These are phyloP conservation scores for Gossypium aridum DNA, from an alignment of 441 rosid species.

Conservation along the genomic window DNA sequence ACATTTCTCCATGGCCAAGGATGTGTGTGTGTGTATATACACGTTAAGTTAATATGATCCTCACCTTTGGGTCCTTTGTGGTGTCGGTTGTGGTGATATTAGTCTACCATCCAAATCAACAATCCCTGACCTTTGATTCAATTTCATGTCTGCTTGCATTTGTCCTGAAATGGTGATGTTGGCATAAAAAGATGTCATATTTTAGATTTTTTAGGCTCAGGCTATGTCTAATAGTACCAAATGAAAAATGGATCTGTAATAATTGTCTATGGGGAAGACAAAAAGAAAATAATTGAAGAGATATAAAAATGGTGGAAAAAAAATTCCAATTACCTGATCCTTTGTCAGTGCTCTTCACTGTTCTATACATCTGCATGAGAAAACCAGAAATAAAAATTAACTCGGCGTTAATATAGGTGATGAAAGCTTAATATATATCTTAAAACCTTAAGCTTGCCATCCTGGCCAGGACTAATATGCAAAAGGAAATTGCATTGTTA, in stretches of 20 bases:
- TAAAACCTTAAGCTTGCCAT: no score
- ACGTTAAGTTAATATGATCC: not conserved
- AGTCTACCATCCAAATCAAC: conserved; percentile 23
- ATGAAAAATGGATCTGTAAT: not conserved
- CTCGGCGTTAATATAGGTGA: no score
- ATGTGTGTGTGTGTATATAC: conserved; percentile 19
- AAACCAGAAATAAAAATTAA: not conserved
- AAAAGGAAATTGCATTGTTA: conserved; percentile 19
- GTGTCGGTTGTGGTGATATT: conserved; percentile 16
- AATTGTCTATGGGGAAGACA: not conserved
- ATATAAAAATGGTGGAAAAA: conserved; percentile 3
- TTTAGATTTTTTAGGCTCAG: not conserved
- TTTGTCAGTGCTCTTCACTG: conserved; percentile 96
- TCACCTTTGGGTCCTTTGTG: conserved; percentile 24
- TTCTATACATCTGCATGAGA: conserved; percentile 95
- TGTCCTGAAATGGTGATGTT: conserved; percentile 25
- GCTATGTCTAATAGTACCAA: conserved; percentile 14
- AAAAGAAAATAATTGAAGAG: conserved; percentile 15
- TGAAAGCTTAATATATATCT: no score
- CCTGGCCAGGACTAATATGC: not conserved
- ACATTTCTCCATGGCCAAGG: conserved; percentile 9
- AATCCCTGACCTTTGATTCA: conserved; percentile 29
- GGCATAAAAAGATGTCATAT: conserved; percentile 8
- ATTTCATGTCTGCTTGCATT: conserved; percentile 29
- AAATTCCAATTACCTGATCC: conserved; percentile 47